A percentile compares a stretch with the other conserved stretches of the same genome.
Conservation (phyloP, 192 early-diverging fungal genomes). For the Backusella liffmaniae region DNA sequence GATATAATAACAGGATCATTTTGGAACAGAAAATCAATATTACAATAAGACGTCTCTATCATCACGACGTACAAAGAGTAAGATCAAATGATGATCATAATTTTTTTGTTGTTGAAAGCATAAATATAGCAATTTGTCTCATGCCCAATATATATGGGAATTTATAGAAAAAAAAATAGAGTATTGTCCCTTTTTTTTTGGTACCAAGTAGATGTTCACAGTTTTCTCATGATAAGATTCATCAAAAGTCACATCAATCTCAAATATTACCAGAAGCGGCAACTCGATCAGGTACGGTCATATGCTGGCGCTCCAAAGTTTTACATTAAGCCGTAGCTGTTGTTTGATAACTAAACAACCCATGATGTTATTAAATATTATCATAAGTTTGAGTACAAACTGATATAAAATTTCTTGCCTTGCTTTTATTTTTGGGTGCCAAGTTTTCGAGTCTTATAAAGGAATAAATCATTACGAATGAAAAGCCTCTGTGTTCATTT, state of each 20-base stretch:
- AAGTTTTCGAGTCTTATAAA: not conserved
- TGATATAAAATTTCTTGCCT: not conserved
- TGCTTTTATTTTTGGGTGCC: not conserved
- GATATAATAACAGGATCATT: not conserved
- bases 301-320: not conserved
- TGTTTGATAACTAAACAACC: not conserved
- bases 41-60: not conserved
- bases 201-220: not conserved
- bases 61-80: not conserved
- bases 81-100: not conserved
- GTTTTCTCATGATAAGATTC: not conserved
- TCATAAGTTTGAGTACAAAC: not conserved
- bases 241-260: constrained; percentile 2
- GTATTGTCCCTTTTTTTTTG: not conserved
- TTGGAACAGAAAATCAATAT: not conserved
- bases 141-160: not conserved
- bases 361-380: not conserved
- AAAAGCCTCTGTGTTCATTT: not conserved
- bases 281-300: not conserved
- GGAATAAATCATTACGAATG: not conserved
- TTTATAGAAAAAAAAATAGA: not conserved
- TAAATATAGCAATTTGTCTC: not conserved
- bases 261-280: not conserved
- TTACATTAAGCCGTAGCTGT: not conserved
- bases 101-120: not conserved